Conservation (phyloP, 2,329 filamentous ascomycete species). For the Colletotrichum melonis region DNA sequence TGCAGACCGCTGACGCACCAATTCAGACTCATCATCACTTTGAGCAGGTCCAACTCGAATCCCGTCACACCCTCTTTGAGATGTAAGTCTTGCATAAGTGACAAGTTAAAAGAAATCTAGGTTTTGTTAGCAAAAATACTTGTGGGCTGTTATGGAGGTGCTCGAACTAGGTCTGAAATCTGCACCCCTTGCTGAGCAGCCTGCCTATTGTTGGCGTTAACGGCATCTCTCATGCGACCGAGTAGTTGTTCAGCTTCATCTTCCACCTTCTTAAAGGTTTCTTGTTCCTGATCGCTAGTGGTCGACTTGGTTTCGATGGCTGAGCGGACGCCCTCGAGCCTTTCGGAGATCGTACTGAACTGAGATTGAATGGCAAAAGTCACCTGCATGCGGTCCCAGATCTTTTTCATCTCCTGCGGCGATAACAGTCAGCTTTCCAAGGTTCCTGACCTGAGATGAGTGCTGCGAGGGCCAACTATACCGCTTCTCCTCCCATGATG, state of each 20-base stretch:
- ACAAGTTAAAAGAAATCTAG: not conserved
- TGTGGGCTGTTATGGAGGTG: not conserved
- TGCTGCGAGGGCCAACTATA: not conserved
- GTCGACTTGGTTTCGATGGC: not conserved
- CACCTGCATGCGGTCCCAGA: not conserved
- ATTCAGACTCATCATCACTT: not conserved
- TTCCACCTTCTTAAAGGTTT: not conserved
- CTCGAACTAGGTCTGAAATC: not conserved
- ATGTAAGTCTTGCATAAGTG: rapidly evolving
- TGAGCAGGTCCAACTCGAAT: not conserved
- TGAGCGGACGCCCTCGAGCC: not conserved
- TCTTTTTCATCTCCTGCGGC: not conserved
- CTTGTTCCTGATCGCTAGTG: not conserved
- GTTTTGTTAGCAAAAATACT: not conserved
- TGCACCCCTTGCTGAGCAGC: not conserved
- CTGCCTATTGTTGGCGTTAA: not conserved
- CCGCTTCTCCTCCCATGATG: not conserved
- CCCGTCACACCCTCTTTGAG: not conserved
- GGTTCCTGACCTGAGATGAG: no score
- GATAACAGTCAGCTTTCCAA: not conserved
- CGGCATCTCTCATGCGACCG: not conserved
- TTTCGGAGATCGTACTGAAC: not conserved
- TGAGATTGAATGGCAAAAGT: not conserved
- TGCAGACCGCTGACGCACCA: no score
- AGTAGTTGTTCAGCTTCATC: not conserved